A percentile compares a stretch with the other conserved stretches of the same genome.
These are phyloP conservation scores for Lasiodiplodia sp. DNA, from an alignment of 2,329 filamentous ascomycete genomes.

Conservation along the genomic window DNA sequence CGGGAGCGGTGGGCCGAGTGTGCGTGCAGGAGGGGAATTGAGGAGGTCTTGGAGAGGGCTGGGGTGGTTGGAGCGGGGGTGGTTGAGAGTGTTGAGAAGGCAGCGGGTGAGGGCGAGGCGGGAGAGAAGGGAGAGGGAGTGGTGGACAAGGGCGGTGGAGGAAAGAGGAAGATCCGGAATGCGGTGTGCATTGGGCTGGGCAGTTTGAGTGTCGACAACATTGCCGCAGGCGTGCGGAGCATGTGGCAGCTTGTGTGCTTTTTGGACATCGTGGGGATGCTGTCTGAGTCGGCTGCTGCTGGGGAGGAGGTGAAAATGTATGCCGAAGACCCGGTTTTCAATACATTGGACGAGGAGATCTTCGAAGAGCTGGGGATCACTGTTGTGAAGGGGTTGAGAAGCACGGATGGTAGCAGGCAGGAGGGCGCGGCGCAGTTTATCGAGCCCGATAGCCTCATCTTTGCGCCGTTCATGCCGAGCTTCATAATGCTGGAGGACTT, in stretches of 20 bases:
- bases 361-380: constrained; percentile 38
- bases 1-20: constrained; percentile 29
- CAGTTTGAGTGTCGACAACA: constrained; percentile 28
- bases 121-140: not conserved
- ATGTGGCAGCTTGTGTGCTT: constrained; percentile 50
- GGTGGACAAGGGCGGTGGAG: not conserved
- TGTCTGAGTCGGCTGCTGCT: constrained; percentile 26
- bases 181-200: constrained; percentile 44
- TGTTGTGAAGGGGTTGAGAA: constrained; percentile 26
- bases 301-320: constrained; percentile 32
- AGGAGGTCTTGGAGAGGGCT: constrained; percentile 12
- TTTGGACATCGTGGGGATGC: constrained; percentile 36
- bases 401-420: constrained; percentile 33
- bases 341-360: constrained; percentile 41
- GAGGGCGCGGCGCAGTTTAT: constrained; percentile 34
- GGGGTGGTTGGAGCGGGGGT: not conserved
- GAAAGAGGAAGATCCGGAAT: constrained; percentile 31
- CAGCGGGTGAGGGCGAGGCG: not conserved
- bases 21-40: constrained; percentile 30
- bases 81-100: not conserved
- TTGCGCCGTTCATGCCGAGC: constrained; percentile 49
- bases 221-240: constrained; percentile 22
- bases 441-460: constrained; percentile 39
- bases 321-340: constrained; percentile 48
- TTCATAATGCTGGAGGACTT: constrained; percentile 43